These are phyloP conservation scores for Alternaria triticina DNA, from an alignment of 2,329 filamentous ascomycete genomes.

Conservation along the genomic window DNA sequence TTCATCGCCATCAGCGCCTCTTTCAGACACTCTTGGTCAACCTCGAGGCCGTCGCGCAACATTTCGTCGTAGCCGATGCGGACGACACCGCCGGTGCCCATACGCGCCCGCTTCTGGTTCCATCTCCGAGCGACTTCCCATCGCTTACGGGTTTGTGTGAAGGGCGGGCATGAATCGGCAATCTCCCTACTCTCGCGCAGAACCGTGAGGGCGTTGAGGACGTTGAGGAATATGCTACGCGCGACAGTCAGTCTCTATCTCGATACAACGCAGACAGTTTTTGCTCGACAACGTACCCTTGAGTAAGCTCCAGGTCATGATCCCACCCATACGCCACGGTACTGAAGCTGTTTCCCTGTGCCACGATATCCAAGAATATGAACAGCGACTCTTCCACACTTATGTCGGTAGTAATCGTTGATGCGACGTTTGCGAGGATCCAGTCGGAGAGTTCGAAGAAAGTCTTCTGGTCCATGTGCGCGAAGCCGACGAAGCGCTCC, in stretches of 20 bases:
- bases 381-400: conserved; percentile 48
- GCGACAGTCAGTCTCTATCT: conserved; percentile 16
- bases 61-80: conserved; percentile 44
- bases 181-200: conserved; percentile 43
- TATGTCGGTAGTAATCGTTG: conserved; percentile 36
- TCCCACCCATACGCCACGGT: conserved; percentile 42
- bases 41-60: conserved; percentile 40
- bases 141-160: conserved; percentile 37
- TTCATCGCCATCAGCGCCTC: conserved; percentile 44
- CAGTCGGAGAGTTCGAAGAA: conserved; percentile 48
- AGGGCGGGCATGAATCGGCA: conserved; percentile 39
- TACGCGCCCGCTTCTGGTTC: conserved; percentile 38
- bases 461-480: conserved; percentile 47
- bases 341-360: conserved; percentile 46
- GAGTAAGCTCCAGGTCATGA: conserved; percentile 44
- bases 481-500: conserved; percentile 46
- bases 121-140: conserved; percentile 42
- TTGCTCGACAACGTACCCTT: conserved; percentile 34
- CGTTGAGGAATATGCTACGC: conserved; percentile 43
- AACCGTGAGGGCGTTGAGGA: conserved; percentile 42
- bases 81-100: conserved; percentile 33
- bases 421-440: conserved; percentile 43
- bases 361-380: conserved; percentile 47
- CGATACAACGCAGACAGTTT: not conserved
- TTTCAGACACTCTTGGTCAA: conserved; percentile 41